These are phyloP conservation scores for Rhodotorula sp. DNA, from an alignment of 1,284 basidiomycete species.

Conservation along the genomic window DNA sequence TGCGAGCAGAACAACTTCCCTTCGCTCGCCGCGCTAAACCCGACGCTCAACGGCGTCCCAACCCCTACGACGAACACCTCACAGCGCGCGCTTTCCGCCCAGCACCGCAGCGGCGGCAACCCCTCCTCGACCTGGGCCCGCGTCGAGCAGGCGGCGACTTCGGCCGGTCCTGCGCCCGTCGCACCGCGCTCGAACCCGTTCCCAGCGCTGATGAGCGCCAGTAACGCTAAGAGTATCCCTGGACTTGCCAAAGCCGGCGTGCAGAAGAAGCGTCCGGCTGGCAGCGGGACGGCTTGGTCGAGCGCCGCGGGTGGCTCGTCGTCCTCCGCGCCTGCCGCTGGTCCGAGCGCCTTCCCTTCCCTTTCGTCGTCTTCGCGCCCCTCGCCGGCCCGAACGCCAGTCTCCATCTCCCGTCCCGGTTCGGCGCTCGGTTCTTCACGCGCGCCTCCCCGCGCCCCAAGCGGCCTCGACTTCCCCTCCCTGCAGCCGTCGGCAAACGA, in stretches of 20 bases:
- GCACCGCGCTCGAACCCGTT: conserved; percentile 34
- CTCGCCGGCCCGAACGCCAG: conserved; percentile 3
- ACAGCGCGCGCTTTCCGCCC: conserved; percentile 20
- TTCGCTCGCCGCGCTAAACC: conserved; percentile 26
- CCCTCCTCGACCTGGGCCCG: conserved; percentile 38
- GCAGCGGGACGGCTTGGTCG: conserved; percentile 21
- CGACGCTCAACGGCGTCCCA: conserved; percentile 26
- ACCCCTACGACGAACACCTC: conserved; percentile 18
- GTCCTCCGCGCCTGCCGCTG: not conserved
- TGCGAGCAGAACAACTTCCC: conserved; percentile 33
- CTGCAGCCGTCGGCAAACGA: conserved; percentile 12
- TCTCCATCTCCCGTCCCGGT: conserved; percentile 10
- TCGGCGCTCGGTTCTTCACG: not conserved
- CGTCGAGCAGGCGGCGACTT: conserved; percentile 40
- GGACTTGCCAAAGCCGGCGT: conserved; percentile 26
- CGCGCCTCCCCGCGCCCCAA: conserved; percentile 8
- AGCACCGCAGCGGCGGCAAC: conserved; percentile 19
- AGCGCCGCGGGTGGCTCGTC: conserved; percentile 8
- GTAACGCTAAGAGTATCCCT: conserved; percentile 27
- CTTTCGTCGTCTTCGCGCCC: not conserved
- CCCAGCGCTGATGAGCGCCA: conserved; percentile 35
- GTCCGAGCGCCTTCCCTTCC: conserved; percentile 12
- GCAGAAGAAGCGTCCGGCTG: conserved; percentile 19
- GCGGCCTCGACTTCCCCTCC: conserved; percentile 31
- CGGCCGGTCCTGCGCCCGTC: conserved; percentile 27